Conservation (phyloP, 441 rosid species). For the Pelargonium australe region DNA sequence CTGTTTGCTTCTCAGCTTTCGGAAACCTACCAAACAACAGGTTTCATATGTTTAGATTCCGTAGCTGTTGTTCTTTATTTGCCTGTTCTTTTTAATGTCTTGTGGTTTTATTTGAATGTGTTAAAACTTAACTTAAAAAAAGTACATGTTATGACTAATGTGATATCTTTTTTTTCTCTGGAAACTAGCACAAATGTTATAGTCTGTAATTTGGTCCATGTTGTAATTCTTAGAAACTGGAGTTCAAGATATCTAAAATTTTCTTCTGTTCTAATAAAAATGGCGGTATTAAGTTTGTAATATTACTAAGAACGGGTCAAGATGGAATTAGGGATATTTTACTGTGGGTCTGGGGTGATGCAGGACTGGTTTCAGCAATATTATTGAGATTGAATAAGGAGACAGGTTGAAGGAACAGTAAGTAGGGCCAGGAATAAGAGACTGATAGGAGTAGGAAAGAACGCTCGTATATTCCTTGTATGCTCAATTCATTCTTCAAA, state of each 20-base stretch:
- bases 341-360: not conserved
- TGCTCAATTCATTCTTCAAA: not conserved
- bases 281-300: not conserved
- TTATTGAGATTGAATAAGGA: constrained; percentile 1
- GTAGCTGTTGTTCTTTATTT: constrained; percentile 5
- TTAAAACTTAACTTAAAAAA: not conserved
- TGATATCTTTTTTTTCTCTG: not conserved
- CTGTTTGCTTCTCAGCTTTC: constrained; percentile 68
- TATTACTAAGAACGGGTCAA: not conserved
- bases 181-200: not conserved
- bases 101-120: constrained; percentile 11
- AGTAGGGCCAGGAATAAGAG: not conserved
- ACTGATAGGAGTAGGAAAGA: not conserved
- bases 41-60: constrained; percentile 25
- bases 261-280: not conserved
- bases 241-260: not conserved
- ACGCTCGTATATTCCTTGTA: not conserved
- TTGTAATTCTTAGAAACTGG: not conserved
- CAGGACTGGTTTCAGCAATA: not conserved
- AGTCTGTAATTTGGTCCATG: not conserved
- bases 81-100: constrained; percentile 1
- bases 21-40: constrained; percentile 98
- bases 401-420: not conserved
- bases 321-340: not conserved
- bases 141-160: not conserved